Base-by-base conservation (phyloP, 306 rosid species). In the Dryas alaskensis region DNA sequence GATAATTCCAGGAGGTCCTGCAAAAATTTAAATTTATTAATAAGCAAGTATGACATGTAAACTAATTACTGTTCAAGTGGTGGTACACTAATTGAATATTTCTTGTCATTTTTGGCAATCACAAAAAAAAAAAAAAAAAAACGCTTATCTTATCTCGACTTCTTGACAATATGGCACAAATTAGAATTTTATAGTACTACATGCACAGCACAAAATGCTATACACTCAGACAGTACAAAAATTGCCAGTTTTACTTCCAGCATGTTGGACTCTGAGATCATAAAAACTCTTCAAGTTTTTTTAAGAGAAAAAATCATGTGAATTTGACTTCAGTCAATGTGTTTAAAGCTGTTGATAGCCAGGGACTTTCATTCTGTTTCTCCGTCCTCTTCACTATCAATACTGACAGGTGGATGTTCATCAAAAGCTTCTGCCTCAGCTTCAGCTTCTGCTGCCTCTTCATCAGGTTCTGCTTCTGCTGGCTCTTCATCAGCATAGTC, bases 351-450 rank as follows among this genome's bases (percentile, higher is more conserved):
- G 19, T 46, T 44, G 47, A 42, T 43, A 31, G 37, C 45, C 4
- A 11, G n/a, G 10, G 11, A 39, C 70, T 70, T 10, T 72, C 54
- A 52, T 55, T 81, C 81, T 4, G 66, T 39, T 37, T 66, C 81
- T 59, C 47, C 11, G 12, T 70, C 77, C 49, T 78, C 85, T 55
- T 69, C 82, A n/a, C 73, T 71, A 40, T 73, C 71, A 81, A 53
- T 27, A 64, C 50, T 69, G 19, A 10, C 76, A 10, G 77, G 43
- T 69, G 70, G 53, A 74, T 57, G 47, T 57, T 82, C 79, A 49
- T 67, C 45, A 25, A n/a, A 48, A 58, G 69, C 45, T 69, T 64
- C 78, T 2, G 71, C 44, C 12, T 31, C 37, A 31, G 54, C 8
- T 25, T 4, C 51, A 4, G 7, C 54, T 50, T 50, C 74, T 3